Percentiles rank a stretch among this genome's conserved stretches.
Evolutionary conservation across 1,284 basidiomycete genomes (phyloP).

Genomic region (Trichosporon sp.): DNA sequence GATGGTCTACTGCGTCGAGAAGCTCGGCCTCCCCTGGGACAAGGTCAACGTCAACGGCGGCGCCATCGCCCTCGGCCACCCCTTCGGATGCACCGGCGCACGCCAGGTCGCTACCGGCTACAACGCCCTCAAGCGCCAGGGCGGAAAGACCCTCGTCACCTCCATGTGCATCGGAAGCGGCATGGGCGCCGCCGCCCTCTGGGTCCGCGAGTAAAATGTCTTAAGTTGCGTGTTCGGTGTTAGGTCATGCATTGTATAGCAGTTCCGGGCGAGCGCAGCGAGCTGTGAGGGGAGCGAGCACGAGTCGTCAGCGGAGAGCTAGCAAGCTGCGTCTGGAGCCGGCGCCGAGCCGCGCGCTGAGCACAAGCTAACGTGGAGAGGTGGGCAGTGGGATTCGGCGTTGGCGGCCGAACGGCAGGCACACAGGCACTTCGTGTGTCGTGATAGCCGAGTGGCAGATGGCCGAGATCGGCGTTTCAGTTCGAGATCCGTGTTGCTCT

Average conservation of each 20-base stretch:
- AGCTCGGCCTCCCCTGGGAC: conserved; percentile 64
- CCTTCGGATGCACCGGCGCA: conserved; percentile 74
- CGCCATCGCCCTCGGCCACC: conserved; percentile 73
- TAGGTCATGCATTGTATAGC: conserved; percentile 3
- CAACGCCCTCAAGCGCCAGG: conserved; percentile 69
- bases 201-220: conserved; percentile 45
- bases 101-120: conserved; percentile 84
- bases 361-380: too few relatives aligned
- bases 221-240: not conserved
- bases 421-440: too few relatives aligned
- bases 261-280: not conserved
- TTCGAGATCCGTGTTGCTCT: too few relatives aligned
- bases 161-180: conserved; percentile 94
- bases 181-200: conserved; percentile 61
- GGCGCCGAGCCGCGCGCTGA: too few relatives aligned
- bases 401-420: too few relatives aligned
- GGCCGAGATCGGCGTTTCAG: too few relatives aligned
- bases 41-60: conserved; percentile 89
- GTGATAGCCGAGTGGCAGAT: too few relatives aligned
- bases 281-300: not conserved
- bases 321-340: too few relatives aligned
- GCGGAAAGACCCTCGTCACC: conserved; percentile 81
- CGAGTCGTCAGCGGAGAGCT: not conserved
- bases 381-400: too few relatives aligned
- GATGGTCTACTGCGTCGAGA: conserved; percentile 68